These are phyloP conservation scores for Candida boleticola DNA, from an alignment of 805 yeast species.

Conservation along the genomic window DNA sequence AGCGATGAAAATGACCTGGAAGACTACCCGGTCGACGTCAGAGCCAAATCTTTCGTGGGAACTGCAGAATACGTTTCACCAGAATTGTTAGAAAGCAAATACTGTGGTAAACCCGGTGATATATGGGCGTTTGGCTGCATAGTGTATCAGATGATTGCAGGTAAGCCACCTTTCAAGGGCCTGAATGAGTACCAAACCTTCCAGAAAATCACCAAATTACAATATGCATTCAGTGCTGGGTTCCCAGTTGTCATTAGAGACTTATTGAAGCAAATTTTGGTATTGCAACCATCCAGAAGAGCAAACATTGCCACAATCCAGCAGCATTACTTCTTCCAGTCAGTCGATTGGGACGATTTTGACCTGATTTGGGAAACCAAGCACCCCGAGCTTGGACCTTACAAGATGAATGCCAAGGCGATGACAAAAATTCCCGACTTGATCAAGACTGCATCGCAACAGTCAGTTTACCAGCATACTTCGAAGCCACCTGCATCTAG, in stretches of 20 bases:
- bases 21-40: conserved; percentile 60
- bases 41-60: conserved; percentile 81
- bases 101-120: conserved; percentile 60
- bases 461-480: conserved; percentile 8
- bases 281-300: conserved; percentile 69
- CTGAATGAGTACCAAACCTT: conserved; percentile 78
- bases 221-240: conserved; percentile 70
- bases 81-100: conserved; percentile 70
- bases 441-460: conserved; percentile 13
- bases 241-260: conserved; percentile 62
- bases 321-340: conserved; percentile 67
- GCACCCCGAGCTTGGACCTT: conserved; percentile 70
- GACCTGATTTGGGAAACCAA: conserved; percentile 64
- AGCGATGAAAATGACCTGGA: conserved; percentile 30
- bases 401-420: conserved; percentile 70
- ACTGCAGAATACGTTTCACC: conserved; percentile 86
- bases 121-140: conserved; percentile 65
- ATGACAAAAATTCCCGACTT: conserved; percentile 69
- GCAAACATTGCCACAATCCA: conserved; percentile 56
- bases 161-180: conserved; percentile 79
- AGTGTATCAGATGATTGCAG: conserved; percentile 61
- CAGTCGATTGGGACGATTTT: conserved; percentile 64
- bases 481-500: neutral
- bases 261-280: conserved; percentile 63
- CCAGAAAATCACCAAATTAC: conserved; percentile 76